Conservation (phyloP, 139 green algal genomes). For the Auxenochlorella protothecoides region DNA sequence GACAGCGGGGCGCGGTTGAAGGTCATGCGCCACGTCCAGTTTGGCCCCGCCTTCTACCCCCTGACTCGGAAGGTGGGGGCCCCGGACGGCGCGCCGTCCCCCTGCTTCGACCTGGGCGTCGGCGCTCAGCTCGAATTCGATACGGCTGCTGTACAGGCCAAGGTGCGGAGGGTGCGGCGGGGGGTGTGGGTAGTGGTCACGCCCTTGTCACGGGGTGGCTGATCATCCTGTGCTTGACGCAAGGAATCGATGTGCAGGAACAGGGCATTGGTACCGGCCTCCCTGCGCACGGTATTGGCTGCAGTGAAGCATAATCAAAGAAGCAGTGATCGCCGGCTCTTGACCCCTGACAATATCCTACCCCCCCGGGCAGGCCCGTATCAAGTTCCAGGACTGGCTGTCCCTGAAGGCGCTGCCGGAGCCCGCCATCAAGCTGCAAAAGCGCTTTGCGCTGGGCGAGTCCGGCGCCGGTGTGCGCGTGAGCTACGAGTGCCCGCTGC, state of each 20-base stretch:
- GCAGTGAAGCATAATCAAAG: too few species aligned
- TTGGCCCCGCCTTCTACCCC: constrained; percentile 5
- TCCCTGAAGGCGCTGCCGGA: constrained; percentile 19
- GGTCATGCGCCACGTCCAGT: constrained; percentile 27
- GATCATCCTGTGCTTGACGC: too few species aligned
- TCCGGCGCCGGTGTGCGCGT: constrained; percentile 12
- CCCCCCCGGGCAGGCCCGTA: constrained; percentile 3
- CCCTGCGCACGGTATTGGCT: too few species aligned
- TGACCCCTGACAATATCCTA: too few species aligned
- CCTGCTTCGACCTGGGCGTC: constrained; percentile 11
- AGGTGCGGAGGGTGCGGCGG: constrained; percentile 1
- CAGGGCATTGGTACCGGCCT: too few species aligned
- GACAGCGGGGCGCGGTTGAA: constrained; percentile 18
- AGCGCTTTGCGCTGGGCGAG: constrained; percentile 8
- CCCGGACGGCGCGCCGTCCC: not conserved
- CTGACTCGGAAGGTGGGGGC: not conserved
- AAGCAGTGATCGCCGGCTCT: too few species aligned
- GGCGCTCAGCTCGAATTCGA: constrained; percentile 25
- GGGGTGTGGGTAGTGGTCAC: not conserved
- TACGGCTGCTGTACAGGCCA: constrained; percentile 16
- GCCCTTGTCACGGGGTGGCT: not conserved
- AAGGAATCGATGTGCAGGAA: too few species aligned
- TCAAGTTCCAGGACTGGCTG: constrained; percentile 20
- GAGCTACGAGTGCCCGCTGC: constrained; percentile 25
- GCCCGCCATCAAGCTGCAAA: constrained; percentile 18